phyloP scores from a whole-genome alignment of 2,329 filamentous ascomycete genomes.

The Capronia coronata region DNA sequence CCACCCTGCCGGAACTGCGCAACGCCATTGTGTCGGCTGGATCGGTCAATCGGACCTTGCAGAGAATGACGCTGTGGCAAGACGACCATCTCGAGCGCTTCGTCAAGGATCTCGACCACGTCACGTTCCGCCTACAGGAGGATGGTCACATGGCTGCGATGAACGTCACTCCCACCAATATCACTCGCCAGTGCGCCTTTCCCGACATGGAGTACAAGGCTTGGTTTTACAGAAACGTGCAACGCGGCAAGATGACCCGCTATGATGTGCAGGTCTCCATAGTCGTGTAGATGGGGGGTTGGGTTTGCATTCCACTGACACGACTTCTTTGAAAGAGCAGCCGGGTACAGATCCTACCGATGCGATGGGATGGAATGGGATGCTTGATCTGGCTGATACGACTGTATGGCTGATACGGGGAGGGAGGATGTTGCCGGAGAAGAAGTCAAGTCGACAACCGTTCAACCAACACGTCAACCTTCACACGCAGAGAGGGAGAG shows the following conservation, averaged over 20 bases:
- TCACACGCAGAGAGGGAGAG: too few species aligned
- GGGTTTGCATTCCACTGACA: too few species aligned
- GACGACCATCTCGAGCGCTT: neutral
- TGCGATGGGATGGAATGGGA: too few species aligned
- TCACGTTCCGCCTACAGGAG: conserved; percentile 15
- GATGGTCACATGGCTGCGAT: conserved; percentile 12
- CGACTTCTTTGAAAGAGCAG: too few species aligned
- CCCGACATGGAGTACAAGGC: conserved; percentile 9
- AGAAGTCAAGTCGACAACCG: too few species aligned
- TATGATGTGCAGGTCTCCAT: conserved; percentile 13
- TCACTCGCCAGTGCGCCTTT: conserved; percentile 2
- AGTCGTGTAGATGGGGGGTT: too few species aligned
- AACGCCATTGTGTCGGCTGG: neutral
- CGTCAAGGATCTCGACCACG: neutral
- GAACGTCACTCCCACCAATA: conserved; percentile 10
- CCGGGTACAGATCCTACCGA: too few species aligned
- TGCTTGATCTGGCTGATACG: too few species aligned
- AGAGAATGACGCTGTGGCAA: neutral
- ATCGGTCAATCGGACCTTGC: neutral
- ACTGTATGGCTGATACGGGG: too few species aligned
- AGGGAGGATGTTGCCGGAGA: too few species aligned
- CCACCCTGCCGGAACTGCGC: neutral
- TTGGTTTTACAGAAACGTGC: conserved; percentile 14
- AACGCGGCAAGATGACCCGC: conserved; percentile 5
- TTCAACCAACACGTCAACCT: too few species aligned